Conservation (phyloP, 73 alveolate genomes). For the Paramecium octaurelia region DNA sequence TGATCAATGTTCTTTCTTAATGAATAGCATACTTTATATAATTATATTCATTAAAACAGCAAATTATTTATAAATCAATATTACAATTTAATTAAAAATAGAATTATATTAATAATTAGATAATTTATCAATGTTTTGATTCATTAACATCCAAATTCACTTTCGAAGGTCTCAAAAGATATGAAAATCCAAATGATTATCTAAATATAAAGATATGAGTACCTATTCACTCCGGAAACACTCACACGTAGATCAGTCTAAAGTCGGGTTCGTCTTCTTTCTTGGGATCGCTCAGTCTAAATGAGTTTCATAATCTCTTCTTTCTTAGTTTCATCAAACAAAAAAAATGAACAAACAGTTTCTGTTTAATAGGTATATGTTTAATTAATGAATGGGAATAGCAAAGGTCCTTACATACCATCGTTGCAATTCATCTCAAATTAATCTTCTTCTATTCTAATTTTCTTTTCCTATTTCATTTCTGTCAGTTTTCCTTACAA, state of each 20-base stretch:
- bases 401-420: not conserved
- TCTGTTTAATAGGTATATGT: not conserved
- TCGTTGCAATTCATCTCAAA: not conserved
- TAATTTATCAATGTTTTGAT: not conserved
- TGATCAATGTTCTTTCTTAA: no score
- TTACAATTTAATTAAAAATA: not conserved
- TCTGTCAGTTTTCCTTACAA: not conserved
- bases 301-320: constrained; percentile 15
- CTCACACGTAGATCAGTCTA: not conserved
- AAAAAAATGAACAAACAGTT: not conserved
- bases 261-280: not conserved
- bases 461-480: not conserved
- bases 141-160: not conserved
- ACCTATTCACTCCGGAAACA: constrained; percentile 1
- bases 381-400: not conserved
- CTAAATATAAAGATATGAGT: not conserved
- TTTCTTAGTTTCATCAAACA: not conserved
- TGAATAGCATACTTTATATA: no score
- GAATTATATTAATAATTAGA: not conserved
- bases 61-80: no score
- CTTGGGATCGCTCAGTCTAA: not conserved
- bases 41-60: no score
- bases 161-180: constrained; percentile 36
- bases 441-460: not conserved
- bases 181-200: constrained; percentile 51